Percentiles rank a stretch among this genome's conserved stretches.
Evolutionary conservation across 1,139 yeast genomes (phyloP).

Genomic region (Debaryomycetaceae sp.): DNA sequence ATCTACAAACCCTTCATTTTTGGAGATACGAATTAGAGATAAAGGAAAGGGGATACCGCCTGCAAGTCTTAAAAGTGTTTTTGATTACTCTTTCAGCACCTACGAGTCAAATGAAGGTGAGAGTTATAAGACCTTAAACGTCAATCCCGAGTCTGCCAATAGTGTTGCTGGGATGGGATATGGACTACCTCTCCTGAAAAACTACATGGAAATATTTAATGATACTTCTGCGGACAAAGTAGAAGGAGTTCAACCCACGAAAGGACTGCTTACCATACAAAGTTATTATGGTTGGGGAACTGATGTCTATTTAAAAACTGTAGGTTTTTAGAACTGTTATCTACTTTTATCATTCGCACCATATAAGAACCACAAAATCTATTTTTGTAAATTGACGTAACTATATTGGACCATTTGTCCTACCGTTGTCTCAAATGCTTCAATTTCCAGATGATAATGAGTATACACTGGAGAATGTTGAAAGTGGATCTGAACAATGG

Average conservation of each 20-base stretch:
- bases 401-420: no score
- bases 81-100: slow-evolving; percentile 84
- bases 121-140: slow-evolving; percentile 55
- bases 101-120: slow-evolving; percentile 62
- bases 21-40: slow-evolving; percentile 76
- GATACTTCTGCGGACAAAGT: slow-evolving; percentile 23
- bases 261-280: slow-evolving; percentile 76
- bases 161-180: slow-evolving; percentile 95
- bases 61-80: slow-evolving; percentile 58
- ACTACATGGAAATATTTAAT: slow-evolving; percentile 45
- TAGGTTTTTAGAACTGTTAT: slow-evolving; percentile 3
- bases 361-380: background rate
- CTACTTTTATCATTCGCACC: background rate
- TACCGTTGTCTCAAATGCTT: no score
- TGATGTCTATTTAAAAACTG: slow-evolving; percentile 39
- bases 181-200: slow-evolving; percentile 81
- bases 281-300: slow-evolving; percentile 83
- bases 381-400: no score
- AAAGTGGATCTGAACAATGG: no score
- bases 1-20: slow-evolving; percentile 35
- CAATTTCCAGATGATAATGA: no score
- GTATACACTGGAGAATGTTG: no score
- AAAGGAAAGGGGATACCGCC: slow-evolving; percentile 87
- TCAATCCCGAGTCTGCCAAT: slow-evolving; percentile 74
- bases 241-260: slow-evolving; percentile 14